Base-by-base conservation (phyloP, 345 rosid species). In the Hevea brasiliensis region DNA sequence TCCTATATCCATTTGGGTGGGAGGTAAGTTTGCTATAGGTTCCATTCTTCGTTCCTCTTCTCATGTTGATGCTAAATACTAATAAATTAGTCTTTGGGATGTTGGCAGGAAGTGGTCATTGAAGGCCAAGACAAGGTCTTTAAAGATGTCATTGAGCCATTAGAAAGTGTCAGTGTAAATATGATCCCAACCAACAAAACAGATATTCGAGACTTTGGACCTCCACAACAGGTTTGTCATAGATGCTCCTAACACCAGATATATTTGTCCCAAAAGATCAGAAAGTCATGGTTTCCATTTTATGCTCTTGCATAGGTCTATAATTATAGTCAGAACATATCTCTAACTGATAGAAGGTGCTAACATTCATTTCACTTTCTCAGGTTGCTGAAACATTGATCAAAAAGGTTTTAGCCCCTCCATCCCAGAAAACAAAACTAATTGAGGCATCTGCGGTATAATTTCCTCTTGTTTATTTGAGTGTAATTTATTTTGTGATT, bases 71-170 rank as follows among this genome's bases (percentile, higher is more conserved):
- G 37, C 37, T 24, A 4, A 32, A 32, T 32, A 32, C 3, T 62
- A 45, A 32, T 62, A 51, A 24, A 71, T 17, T 60, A 41, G 7
- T 37, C 65, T 18, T 67, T 63, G 44, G 63, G 51, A 12, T 17
- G 7, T 64, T 61, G 66, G 42, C 80, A 94, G 97, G 97, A 94
- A 87, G 95, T 90, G 74, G 75, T 74, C 55, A 89, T 94, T 76
- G 89, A 87, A 72, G 97, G 97, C 76, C 95, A 88, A 80, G 97
- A 92, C 82, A 94, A 89, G 86, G 97, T 90, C 13, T 90, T 87
- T 73, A 94, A 94, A 90, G 97, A 94, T 54, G 95, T 94, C 44
- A 92, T 92, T 66, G 98, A 94, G 84, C 98, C 97, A 8, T 84
- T 94, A 77, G 98, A 94, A 80, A 92, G 89, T 65, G 93, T 89